phyloP scores from a whole-genome alignment of 2,329 filamentous ascomycete species.

The Colletotrichum cuscutae region DNA sequence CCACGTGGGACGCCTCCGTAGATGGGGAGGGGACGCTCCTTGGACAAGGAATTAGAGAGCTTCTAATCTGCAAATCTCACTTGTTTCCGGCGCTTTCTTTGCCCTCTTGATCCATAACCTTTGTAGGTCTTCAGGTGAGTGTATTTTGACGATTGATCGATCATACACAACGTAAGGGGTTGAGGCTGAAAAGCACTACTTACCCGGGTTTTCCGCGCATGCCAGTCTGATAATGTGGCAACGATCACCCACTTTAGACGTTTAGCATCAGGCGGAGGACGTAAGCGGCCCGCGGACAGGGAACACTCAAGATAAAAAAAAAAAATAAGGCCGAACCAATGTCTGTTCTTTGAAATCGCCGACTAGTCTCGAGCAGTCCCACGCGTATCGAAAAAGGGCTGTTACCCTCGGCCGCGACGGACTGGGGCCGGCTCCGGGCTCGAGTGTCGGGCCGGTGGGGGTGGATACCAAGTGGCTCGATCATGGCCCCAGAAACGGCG shows the following conservation, averaged over 20 bases:
- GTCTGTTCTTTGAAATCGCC: not conserved
- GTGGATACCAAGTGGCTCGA: conserved; percentile 19
- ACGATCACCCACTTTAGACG: not conserved
- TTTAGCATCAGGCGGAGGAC: not conserved
- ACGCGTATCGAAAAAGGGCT: not conserved
- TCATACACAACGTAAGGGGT: not conserved
- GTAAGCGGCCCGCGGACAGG: not conserved
- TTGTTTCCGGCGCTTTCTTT: not conserved
- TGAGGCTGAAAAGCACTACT: not conserved
- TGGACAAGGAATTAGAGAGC: not conserved
- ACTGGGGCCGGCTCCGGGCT: conserved; percentile 4
- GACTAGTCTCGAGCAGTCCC: not conserved
- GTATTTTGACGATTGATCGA: not conserved
- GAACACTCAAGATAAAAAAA: not conserved
- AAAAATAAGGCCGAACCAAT: not conserved
- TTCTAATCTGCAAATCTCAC: not conserved
- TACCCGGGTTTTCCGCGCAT: not conserved
- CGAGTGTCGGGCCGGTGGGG: conserved; percentile 21
- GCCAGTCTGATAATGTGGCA: not conserved
- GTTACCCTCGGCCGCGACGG: conserved; percentile 6
- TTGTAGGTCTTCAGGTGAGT: not conserved
- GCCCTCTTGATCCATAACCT: not conserved
- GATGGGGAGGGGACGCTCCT: not conserved
- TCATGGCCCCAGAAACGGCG: conserved; percentile 24
- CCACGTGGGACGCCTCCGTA: not conserved